These are phyloP conservation scores for Euphorbia peplus DNA, from an alignment of 345 rosid species.

Conservation along the genomic window DNA sequence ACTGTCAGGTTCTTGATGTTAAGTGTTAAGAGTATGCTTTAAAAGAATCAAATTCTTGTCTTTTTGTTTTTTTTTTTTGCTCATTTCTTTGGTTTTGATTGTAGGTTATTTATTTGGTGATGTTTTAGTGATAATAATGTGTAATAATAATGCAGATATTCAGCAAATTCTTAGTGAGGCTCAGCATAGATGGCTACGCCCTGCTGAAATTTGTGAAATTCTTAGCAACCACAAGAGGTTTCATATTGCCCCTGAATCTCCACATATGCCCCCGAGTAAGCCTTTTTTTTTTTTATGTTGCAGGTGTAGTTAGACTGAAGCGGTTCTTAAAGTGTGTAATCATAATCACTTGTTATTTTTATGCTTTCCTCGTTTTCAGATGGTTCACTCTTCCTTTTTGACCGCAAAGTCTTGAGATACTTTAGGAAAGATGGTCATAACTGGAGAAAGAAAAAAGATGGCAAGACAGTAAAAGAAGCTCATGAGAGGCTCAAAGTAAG, in stretches of 20 bases:
- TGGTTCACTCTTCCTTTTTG: constrained; percentile 85
- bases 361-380: constrained; percentile 33
- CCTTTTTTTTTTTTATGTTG: neutral
- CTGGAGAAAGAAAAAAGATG: constrained; percentile 96
- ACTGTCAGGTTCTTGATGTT: neutral
- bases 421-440: constrained; percentile 94
- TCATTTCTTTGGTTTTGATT: no score
- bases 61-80: neutral
- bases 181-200: constrained; percentile 85
- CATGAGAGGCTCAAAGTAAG: constrained; percentile 92
- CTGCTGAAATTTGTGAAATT: constrained; percentile 93
- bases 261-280: constrained; percentile 69
- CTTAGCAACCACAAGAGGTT: constrained; percentile 57
- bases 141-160: constrained; percentile 50
- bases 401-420: constrained; percentile 83
- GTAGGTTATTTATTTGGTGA: no score
- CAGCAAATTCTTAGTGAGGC: constrained; percentile 80
- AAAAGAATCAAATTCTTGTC: no score
- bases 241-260: constrained; percentile 72
- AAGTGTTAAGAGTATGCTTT: neutral
- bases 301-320: neutral
- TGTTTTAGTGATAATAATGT: neutral
- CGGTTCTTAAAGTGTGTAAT: neutral
- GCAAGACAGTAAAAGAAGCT: constrained; percentile 90
- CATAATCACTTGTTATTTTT: neutral